Base-by-base conservation (phyloP, 179 eudicot genomes). In the Heliamphora ciliata region DNA sequence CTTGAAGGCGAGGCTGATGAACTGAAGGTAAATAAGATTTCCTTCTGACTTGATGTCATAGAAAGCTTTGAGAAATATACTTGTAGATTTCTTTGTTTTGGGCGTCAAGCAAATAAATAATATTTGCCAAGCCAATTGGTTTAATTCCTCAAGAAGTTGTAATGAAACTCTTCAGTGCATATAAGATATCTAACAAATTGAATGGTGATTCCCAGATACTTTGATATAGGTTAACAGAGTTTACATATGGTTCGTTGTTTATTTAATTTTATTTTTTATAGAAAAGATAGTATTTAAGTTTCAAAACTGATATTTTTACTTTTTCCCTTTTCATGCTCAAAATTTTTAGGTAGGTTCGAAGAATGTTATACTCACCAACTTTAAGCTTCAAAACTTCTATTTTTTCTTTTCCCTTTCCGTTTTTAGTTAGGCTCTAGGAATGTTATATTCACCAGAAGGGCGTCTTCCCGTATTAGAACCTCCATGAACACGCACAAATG, bases 1-100 rank as follows among this genome's bases (percentile, higher is more conserved):
- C 85, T 94, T 81, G 99, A 97, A 69, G 99, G 99, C 58, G 99
- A 97, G 87, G 93, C 95, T 84, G 99, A 97, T 83, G 97, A 97
- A 84, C 98, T 97, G 70, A 97, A 97, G 99, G 99, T 97, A 86
- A 31, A 31, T 31, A 31, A 31, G 40, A 31, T 71, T 54, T 13
- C 63, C 55, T 64, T 72, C 44, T 68, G 66, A 18, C 74, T 54
- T 76, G 17, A 59, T 65, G 24, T 77, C 9, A 46, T 46, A 46
- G 48, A 68, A 77, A 46, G 54, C 55, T 60, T 55, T 47, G 58
- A 78, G 67, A 9, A 51, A 31, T 13, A 8, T 8, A 17, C 8
- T 52, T 6, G 6, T 17, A 15, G 14, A 1, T 80, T 58, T 54
- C 55, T 55, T 15, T 0, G 69, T 67, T 66, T 67, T 67, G 82